Evolutionary conservation across 2,329 filamentous ascomycete species (phyloP), one percentile per base, ranked within the genome.

Genomic region (Trichophyton rubrum): DNA sequence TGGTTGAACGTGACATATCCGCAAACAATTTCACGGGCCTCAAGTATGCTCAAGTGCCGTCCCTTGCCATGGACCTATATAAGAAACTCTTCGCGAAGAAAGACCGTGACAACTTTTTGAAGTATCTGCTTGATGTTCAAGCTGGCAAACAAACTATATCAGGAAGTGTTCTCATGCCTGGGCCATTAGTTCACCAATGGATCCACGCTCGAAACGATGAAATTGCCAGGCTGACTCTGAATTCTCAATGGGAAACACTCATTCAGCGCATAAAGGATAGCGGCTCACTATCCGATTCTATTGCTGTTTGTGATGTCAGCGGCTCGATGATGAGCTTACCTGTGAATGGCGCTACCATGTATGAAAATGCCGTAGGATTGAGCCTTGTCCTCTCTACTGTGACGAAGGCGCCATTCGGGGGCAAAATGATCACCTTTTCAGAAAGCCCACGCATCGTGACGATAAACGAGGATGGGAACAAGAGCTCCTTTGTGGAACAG

Each of bases 241-340:
- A 81, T 59, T 76, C 73, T 0, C 82, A 85, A 66, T 85, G 82
- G 82, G 79, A 79, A 7, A 72, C 78, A 0, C 72, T 85, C 0
- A 80, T 85, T n/a, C 73, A 82, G 68, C 77, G 82, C 1, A 78
- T 84, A 68, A 79, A 76, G 56, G 79, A 83, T 62, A 80, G 77
- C 1, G 82, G 82, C 1, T 77, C 73, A 0, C 70, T 85, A 6
- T 71, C 78, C 15, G 78, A 77, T 15, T 76, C 77, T 61, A 81
- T 85, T 38, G 81, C 82, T 0, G 75, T 85, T 8, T 83, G 80
- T 62, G 82, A 85, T 61, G 80, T 84, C 5, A 82, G 78, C 6
- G 79, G 77, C 3, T 82, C 79, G 43, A 85, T 85, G 82, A 0
- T 0, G 74, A 20, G 76, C 0, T 2, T 0, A 0, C 77, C 81